phyloP scores from a whole-genome alignment of 176 grass and related monocot genomes.

The Musa troglodytarum region DNA sequence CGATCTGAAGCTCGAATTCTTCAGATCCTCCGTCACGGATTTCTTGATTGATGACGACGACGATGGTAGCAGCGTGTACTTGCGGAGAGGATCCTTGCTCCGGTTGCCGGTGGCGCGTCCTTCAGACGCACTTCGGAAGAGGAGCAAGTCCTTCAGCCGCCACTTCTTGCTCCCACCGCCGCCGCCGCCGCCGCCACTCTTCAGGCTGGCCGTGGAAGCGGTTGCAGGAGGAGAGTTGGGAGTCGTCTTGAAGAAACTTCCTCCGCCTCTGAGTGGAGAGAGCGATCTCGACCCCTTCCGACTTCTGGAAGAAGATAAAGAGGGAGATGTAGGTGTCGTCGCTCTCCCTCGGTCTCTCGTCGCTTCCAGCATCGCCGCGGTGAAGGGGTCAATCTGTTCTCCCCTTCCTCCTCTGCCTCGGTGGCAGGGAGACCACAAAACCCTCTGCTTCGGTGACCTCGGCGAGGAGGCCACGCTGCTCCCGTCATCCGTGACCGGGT shows the following conservation, averaged over 20 bases:
- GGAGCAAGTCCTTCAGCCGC: slow-evolving; percentile 21
- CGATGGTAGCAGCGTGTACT: slow-evolving; percentile 1
- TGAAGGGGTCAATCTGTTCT: slow-evolving; percentile 6
- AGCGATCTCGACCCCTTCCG: slow-evolving; percentile 19
- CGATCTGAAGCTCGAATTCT: slow-evolving; percentile 15
- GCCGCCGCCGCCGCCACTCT: not conserved
- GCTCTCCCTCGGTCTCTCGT: not conserved
- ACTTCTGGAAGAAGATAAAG: not conserved
- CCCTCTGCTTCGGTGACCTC: not conserved
- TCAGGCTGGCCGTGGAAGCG: not conserved
- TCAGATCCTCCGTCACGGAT: not conserved
- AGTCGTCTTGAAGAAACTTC: not conserved
- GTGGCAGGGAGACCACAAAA: slow-evolving; percentile 3
- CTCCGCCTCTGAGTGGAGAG: slow-evolving; percentile 2
- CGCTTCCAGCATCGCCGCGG: slow-evolving; percentile 6
- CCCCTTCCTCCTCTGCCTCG: not conserved
- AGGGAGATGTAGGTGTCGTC: not conserved
- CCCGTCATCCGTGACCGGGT: not conserved
- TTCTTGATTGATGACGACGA: not conserved
- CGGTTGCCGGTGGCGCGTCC: slow-evolving; percentile 15
- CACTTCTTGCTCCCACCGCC: slow-evolving; percentile 8
- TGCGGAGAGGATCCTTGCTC: slow-evolving; percentile 23
- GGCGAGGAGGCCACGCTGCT: slow-evolving; percentile 13
- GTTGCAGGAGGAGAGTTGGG: not conserved
- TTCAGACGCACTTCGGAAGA: slow-evolving; percentile 18